Conservation (phyloP, 768 basidiomycete species). For the Boletellus sp. region DNA sequence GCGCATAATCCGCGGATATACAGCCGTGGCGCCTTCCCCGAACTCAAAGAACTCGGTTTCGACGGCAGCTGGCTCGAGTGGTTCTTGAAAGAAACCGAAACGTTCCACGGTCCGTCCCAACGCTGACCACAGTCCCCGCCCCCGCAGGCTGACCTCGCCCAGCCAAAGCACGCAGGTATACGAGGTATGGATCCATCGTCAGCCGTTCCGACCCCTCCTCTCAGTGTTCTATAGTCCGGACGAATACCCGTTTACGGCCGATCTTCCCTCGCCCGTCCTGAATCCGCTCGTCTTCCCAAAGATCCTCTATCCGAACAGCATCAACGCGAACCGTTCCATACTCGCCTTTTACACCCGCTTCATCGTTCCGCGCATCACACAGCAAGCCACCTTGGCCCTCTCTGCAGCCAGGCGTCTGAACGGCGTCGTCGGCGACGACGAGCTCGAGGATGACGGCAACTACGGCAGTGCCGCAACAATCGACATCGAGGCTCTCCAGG, state of each 20-base stretch:
- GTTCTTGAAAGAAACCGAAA: constrained; percentile 94
- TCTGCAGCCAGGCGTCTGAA: constrained; percentile 61
- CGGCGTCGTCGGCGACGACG: constrained; percentile 63
- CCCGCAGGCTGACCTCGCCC: constrained; percentile 5
- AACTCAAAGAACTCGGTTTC: constrained; percentile 71
- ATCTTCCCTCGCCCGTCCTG: constrained; percentile 81
- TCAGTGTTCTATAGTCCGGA: constrained; percentile 67
- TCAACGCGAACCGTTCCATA: constrained; percentile 88
- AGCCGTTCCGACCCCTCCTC: background rate
- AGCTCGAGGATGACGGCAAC: constrained; percentile 92
- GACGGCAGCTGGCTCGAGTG: constrained; percentile 93
- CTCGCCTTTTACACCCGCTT: constrained; percentile 81
- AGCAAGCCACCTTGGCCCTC: constrained; percentile 62
- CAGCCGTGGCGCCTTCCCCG: constrained; percentile 70
- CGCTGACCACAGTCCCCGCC: constrained; percentile 1
- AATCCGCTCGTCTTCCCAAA: constrained; percentile 67
- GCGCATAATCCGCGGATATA: constrained; percentile 92
- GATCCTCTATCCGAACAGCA: constrained; percentile 71
- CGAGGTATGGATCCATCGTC: constrained; percentile 53
- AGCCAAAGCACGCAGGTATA: constrained; percentile 95
- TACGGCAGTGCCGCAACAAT: constrained; percentile 94
- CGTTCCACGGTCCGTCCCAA: constrained; percentile 77
- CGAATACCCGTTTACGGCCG: constrained; percentile 89
- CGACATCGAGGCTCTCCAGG: constrained; percentile 94
- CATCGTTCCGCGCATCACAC: constrained; percentile 89